Evolutionary conservation across 352 stramenopile species (phyloP).

Genomic region (Globisporangium paroecandrum): DNA sequence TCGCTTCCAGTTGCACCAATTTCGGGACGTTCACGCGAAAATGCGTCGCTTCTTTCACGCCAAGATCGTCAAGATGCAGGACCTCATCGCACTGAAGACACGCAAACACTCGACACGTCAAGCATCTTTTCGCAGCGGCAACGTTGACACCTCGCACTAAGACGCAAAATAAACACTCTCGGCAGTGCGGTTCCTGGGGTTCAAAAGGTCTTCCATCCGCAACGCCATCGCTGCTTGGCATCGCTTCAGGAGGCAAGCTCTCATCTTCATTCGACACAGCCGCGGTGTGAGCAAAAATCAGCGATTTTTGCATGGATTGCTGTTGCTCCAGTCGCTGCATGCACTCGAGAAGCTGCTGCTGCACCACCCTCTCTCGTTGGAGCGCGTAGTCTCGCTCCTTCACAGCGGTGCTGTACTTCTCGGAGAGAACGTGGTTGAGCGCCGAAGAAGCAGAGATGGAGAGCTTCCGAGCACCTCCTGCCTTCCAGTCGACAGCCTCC

Average conservation of each 20-base stretch:
- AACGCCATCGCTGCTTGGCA: not conserved
- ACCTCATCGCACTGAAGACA: conserved; percentile 43
- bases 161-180: conserved; percentile 34
- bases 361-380: conserved; percentile 27
- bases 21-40: conserved; percentile 37
- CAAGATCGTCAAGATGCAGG: conserved; percentile 60
- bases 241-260: not conserved
- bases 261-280: conserved; percentile 1
- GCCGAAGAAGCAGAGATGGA: conserved; percentile 10
- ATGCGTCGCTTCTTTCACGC: conserved; percentile 46
- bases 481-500: conserved; percentile 15
- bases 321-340: conserved; percentile 19
- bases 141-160: conserved; percentile 17
- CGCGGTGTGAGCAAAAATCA: not conserved
- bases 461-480: not conserved
- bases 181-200: not conserved
- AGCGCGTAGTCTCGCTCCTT: conserved; percentile 42
- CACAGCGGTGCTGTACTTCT: conserved; percentile 39
- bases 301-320: not conserved
- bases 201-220: too few species aligned
- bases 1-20: not conserved
- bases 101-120: conserved; percentile 43
- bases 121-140: conserved; percentile 31
- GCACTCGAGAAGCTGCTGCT: conserved; percentile 28
- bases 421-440: conserved; percentile 36